Conservation (phyloP, 108 stramenopile genomes). For the Phaeodactylum tricornutum region DNA sequence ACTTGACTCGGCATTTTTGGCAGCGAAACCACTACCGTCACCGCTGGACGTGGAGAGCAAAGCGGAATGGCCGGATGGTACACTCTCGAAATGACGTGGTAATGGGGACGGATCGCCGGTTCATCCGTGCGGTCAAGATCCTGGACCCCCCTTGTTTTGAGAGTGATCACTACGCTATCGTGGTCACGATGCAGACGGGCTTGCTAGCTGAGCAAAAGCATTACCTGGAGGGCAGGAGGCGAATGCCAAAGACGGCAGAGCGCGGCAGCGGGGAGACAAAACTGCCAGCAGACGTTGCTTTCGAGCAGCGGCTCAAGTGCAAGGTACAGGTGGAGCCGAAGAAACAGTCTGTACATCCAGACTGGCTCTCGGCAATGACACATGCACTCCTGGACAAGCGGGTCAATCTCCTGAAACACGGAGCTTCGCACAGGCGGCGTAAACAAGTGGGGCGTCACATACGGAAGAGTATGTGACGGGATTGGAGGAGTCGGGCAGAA, state of each 20-base stretch:
- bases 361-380: too few relatives aligned
- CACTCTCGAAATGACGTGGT: not conserved
- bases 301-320: too few relatives aligned
- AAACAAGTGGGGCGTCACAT: conserved; percentile 4
- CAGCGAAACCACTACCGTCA: not conserved
- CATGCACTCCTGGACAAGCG: too few relatives aligned
- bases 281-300: too few relatives aligned
- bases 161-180: not conserved
- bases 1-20: conserved; percentile 3
- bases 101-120: not conserved
- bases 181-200: not conserved
- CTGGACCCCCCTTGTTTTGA: not conserved
- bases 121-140: not conserved
- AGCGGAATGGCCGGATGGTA: not conserved
- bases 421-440: too few relatives aligned
- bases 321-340: too few relatives aligned
- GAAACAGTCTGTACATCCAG: too few relatives aligned
- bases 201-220: not conserved
- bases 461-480: not conserved
- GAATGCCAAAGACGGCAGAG: not conserved
- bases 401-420: too few relatives aligned
- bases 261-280: too few relatives aligned
- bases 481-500: not conserved
- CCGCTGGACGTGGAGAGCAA: not conserved
- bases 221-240: conserved; percentile 1